phyloP scores from a whole-genome alignment of 768 basidiomycete genomes.

The Mycena maculata region DNA sequence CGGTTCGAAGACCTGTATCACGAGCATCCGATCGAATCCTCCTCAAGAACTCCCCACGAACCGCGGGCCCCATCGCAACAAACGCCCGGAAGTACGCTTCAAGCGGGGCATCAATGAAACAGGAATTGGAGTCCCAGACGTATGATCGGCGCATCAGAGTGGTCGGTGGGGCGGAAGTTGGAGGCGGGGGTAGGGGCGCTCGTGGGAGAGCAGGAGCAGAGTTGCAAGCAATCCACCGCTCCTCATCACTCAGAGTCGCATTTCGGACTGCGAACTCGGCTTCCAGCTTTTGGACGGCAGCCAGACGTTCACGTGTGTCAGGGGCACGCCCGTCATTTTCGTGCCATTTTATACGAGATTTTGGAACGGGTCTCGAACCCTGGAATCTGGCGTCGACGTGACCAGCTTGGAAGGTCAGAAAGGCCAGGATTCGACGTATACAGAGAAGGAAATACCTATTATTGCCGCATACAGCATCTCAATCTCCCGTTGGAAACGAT shows the following conservation, averaged over 20 bases:
- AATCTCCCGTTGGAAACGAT: conserved; percentile 6
- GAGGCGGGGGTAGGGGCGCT: not conserved
- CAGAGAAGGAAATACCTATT: not conserved
- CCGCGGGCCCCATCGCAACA: not conserved
- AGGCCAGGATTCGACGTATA: not conserved
- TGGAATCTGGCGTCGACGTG: conserved; percentile 9
- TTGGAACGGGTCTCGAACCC: not conserved
- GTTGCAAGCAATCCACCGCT: not conserved
- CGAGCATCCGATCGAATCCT: not conserved
- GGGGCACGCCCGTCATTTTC: conserved; percentile 13
- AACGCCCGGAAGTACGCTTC: conserved; percentile 5
- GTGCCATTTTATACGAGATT: not conserved
- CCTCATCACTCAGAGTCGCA: not conserved
- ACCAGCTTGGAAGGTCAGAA: not conserved
- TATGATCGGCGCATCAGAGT: not conserved
- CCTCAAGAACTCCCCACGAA: not conserved
- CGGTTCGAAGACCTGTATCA: not conserved
- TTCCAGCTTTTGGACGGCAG: not conserved
- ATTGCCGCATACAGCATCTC: conserved; percentile 19
- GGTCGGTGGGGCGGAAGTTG: not conserved
- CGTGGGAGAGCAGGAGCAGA: not conserved
- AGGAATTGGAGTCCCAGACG: not conserved
- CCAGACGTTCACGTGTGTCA: conserved; percentile 9
- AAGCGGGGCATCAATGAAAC: conserved; percentile 10
- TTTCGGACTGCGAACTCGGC: not conserved